Evolutionary conservation across 2,329 filamentous ascomycete species (phyloP).

Genomic region (Colletotrichum tropicale): DNA sequence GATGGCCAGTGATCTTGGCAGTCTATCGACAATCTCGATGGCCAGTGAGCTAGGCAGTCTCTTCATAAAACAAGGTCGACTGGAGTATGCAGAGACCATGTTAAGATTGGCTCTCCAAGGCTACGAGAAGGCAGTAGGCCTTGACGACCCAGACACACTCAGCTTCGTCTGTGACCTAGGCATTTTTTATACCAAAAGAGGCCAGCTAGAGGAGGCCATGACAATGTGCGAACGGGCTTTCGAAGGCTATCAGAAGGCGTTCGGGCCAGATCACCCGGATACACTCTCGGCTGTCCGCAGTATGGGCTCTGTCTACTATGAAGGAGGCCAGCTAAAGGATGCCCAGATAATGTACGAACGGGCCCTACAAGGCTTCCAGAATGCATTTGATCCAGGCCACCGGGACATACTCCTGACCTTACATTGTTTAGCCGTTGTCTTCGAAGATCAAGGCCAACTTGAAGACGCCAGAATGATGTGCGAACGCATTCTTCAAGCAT

Average conservation of each 20-base stretch:
- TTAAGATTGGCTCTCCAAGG: too few species aligned
- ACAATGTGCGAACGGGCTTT: conserved; percentile 32
- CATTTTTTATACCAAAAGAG: background rate
- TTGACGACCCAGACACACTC: conserved; percentile 3
- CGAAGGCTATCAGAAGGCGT: conserved; percentile 25
- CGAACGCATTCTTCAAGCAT: background rate
- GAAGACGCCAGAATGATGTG: background rate
- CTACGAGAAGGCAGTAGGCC: conserved; percentile 23
- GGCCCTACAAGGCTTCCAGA: background rate
- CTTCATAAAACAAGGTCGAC: too few species aligned
- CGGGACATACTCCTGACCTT: fast-evolving
- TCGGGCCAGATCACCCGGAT: conserved; percentile 1
- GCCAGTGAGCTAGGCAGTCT: too few species aligned
- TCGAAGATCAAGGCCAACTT: background rate
- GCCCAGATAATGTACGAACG: background rate
- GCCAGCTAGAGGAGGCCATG: conserved; percentile 27
- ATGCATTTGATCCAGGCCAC: background rate
- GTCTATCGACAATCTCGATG: too few species aligned
- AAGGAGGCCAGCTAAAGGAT: background rate
- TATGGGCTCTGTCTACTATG: background rate
- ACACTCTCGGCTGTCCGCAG: fast-evolving
- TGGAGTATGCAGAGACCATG: too few species aligned
- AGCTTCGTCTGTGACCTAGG: background rate
- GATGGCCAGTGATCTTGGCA: too few species aligned
- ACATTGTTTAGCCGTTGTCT: fast-evolving